These are phyloP conservation scores for Boletellus ananas DNA, from an alignment of 768 basidiomycete genomes.

Conservation along the genomic window DNA sequence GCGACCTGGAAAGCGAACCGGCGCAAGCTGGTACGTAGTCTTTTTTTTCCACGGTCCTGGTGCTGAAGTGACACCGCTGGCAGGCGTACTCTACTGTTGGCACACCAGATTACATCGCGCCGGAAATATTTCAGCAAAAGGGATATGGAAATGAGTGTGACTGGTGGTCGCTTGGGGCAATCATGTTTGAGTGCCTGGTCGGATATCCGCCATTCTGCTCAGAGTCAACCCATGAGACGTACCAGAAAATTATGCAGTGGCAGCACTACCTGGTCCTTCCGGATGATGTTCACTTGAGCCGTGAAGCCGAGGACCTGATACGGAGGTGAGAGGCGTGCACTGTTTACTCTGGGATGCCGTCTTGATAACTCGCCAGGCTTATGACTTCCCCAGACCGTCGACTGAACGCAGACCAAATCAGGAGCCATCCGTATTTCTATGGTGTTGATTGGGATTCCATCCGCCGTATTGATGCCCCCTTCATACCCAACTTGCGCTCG, in stretches of 20 bases:
- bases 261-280: conserved; percentile 81
- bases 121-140: conserved; percentile 93
- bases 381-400: conserved; percentile 82
- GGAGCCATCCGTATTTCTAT: conserved; percentile 88
- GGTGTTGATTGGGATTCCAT: conserved; percentile 93
- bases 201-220: conserved; percentile 97
- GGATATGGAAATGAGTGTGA: conserved; percentile 99
- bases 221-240: conserved; percentile 95
- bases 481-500: conserved; percentile 90
- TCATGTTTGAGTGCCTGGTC: conserved; percentile 97
- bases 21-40: conserved; percentile 79
- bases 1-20: conserved; percentile 99
- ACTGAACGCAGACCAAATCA: conserved; percentile 80
- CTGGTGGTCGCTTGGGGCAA: conserved; percentile 99
- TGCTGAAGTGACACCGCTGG: not conserved
- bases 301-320: conserved; percentile 88
- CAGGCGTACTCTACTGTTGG: conserved; percentile 98
- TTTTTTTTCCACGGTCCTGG: not conserved
- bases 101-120: conserved; percentile 95
- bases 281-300: conserved; percentile 89
- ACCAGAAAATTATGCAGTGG: conserved; percentile 98
- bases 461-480: conserved; percentile 88
- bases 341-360: not conserved
- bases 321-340: conserved; percentile 49
- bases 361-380: conserved; percentile 44